phyloP scores from a whole-genome alignment of 768 basidiomycete species.

The Tremella yokohamensis region DNA sequence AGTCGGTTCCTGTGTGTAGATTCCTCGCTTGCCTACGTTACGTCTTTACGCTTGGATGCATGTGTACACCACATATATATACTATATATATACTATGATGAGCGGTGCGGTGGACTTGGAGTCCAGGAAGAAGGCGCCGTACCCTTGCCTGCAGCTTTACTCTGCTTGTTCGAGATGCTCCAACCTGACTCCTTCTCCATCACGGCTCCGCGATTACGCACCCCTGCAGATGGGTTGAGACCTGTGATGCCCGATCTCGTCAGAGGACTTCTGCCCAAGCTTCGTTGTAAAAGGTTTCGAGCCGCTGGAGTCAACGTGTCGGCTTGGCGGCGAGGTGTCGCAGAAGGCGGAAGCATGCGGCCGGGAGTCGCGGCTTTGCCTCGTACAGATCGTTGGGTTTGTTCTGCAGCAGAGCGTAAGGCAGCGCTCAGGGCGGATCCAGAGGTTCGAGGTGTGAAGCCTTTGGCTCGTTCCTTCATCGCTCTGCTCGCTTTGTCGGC shows the following conservation, averaged over 20 bases:
- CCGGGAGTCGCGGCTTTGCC: slow-evolving; percentile 52
- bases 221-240: slow-evolving; percentile 19
- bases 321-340: slow-evolving; percentile 71
- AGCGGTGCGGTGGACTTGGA: slow-evolving; percentile 26
- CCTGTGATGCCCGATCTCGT: slow-evolving; percentile 4
- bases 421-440: slow-evolving; percentile 53
- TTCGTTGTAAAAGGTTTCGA: slow-evolving; percentile 62
- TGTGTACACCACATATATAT: background rate
- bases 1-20: too few relatives aligned
- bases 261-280: slow-evolving; percentile 34
- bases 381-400: slow-evolving; percentile 38
- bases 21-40: too few relatives aligned
- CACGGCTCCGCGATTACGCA: slow-evolving; percentile 34
- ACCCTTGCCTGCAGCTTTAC: slow-evolving; percentile 9
- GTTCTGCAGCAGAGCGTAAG: slow-evolving; percentile 49
- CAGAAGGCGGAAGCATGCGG: slow-evolving; percentile 69
- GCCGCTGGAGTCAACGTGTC: slow-evolving; percentile 85
- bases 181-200: slow-evolving; percentile 40
- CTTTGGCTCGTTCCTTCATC: slow-evolving; percentile 56
- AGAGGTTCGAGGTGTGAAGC: slow-evolving; percentile 29
- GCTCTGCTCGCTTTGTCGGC: slow-evolving; percentile 77
- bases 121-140: slow-evolving; percentile 31
- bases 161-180: slow-evolving; percentile 10
- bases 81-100: background rate
- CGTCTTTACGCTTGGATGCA: background rate